Conservation (phyloP, 2,329 filamentous ascomycete species). For the Magnaporthales sp. region DNA sequence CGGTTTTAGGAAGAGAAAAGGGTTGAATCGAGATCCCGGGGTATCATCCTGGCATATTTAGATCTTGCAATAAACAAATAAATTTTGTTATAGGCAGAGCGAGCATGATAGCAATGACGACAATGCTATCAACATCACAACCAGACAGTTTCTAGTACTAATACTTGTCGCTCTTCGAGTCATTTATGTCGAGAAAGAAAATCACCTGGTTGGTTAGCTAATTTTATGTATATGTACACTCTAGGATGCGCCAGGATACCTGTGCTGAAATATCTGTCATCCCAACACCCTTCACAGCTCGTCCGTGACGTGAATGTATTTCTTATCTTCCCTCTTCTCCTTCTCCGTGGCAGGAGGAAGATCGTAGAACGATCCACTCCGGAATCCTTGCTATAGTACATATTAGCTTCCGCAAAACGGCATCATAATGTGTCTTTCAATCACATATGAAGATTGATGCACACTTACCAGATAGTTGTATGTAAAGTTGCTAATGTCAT, state of each 20-base stretch:
- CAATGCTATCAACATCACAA: neutral
- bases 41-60: neutral
- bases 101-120: neutral
- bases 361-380: conserved; percentile 83
- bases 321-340: conserved; percentile 90
- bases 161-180: neutral
- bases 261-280: conserved; percentile 13
- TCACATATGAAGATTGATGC: neutral
- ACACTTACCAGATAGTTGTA: conserved; percentile 83
- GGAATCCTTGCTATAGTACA: conserved; percentile 67
- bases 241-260: conserved; percentile 16
- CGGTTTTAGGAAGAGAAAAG: neutral
- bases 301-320: conserved; percentile 91
- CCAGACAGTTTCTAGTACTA: neutral
- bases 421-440: neutral
- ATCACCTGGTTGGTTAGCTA: conserved; percentile 15
- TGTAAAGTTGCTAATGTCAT: conserved; percentile 76
- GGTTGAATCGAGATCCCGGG: neutral
- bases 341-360: conserved; percentile 89
- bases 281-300: conserved; percentile 53
- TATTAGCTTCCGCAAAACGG: conserved; percentile 20
- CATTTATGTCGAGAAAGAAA: conserved; percentile 13
- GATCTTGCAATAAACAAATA: neutral
- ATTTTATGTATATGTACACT: conserved; percentile 19
- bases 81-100: neutral